Base-by-base conservation (phyloP, 495 filamentous ascomycete genomes). In the Daldinia loculata region DNA sequence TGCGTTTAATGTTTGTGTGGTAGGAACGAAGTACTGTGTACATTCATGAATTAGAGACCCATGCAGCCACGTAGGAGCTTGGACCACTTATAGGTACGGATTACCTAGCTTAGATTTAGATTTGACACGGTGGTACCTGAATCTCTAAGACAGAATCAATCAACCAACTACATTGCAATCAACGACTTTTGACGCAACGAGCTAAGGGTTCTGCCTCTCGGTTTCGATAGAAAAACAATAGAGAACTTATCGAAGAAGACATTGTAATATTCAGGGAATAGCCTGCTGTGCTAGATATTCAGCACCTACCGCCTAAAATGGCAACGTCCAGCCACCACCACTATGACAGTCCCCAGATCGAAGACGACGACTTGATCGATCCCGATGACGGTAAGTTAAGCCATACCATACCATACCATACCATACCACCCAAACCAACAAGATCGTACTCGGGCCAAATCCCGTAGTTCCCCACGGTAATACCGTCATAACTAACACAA, bases 291-390 rank as follows among this genome's bases (percentile, higher is more conserved):
- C 4, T n/a, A 15, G 14, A 1, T n/a, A n/a, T 39, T 9, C 7
- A 48, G 56, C 56, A 39, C 19, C 5, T 62, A 39, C 48, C 63
- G 11, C 56, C 65, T 56, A 68, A 69, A 59, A 81, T 79, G 80
- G 76, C 78, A 30, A 69, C 78, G 19, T 66, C 78, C 36, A 76
- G 61, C 67, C 84, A 88, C 69, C 84, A 88, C 71, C 84, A 87
- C 75, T 89, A 90, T 76, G 87, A 91, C 77, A 85, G 87, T 69
- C 88, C 91, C n/a, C 83, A 90, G 43, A 86, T 95, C 57, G 93
- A 95, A 69, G 90, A 94, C 71, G 93, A 97, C 74, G 85, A 89
- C 74, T 80, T 97, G 72, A 97, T 98, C 81, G 95, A 99, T 79
- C 93, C 95, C 3, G 95, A 98, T 82, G 93, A 98, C 83, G 92